A percentile compares a stretch with the other conserved stretches of the same genome.
Conservation (phyloP, 2,329 filamentous ascomycete species). For the Colletotrichum shisoi region DNA sequence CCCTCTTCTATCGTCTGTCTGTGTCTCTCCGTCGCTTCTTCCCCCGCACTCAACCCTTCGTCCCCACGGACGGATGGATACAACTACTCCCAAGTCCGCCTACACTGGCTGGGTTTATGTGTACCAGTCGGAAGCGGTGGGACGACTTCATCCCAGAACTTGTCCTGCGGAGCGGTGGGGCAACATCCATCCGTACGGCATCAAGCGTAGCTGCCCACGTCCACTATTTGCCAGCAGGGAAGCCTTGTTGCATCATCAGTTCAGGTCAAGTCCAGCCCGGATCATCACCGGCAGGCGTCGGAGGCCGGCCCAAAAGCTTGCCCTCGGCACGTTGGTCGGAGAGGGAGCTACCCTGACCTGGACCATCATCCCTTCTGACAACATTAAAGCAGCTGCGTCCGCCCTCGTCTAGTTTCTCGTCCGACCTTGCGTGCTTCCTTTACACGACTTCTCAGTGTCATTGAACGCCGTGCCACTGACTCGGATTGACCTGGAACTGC, state of each 20-base stretch:
- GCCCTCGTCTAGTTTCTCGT: neutral
- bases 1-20: neutral
- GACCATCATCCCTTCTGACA: slow-evolving; percentile 20
- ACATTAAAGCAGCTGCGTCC: slow-evolving; percentile 29
- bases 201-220: slow-evolving; percentile 18
- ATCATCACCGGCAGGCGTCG: slow-evolving; percentile 18
- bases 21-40: neutral
- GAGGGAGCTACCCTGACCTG: slow-evolving; percentile 15
- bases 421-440: slow-evolving; percentile 13
- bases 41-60: slow-evolving; percentile 10
- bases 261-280: slow-evolving; percentile 10
- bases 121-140: slow-evolving; percentile 12
- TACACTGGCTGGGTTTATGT: neutral
- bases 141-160: slow-evolving; percentile 17
- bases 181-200: slow-evolving; percentile 20
- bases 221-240: slow-evolving; percentile 26
- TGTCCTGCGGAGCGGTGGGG: slow-evolving; percentile 21
- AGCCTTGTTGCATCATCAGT: slow-evolving; percentile 36
- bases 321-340: slow-evolving; percentile 17
- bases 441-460: slow-evolving; percentile 8
- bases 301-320: slow-evolving; percentile 4
- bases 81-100: neutral
- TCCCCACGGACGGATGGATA: neutral
- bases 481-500: neutral
- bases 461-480: slow-evolving; percentile 9